Evolutionary conservation across 2,329 filamentous ascomycete genomes (phyloP).

Genomic region (Alternaria dauci): DNA sequence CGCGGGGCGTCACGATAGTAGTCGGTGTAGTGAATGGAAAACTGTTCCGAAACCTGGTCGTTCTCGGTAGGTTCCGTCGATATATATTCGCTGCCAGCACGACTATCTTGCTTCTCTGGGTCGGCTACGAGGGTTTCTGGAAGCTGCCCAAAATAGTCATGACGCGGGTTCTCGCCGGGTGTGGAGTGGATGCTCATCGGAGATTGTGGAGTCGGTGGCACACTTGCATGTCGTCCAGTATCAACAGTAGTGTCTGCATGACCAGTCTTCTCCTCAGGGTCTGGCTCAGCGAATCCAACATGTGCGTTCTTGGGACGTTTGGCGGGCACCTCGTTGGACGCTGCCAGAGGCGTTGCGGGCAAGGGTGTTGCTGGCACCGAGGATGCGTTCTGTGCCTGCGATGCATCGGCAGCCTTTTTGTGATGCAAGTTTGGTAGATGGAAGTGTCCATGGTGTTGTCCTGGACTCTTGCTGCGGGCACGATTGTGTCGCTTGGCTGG

Average conservation of each 20-base stretch:
- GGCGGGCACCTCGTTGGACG: conserved; percentile 12
- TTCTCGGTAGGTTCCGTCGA: conserved; percentile 20
- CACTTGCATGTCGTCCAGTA: conserved; percentile 12
- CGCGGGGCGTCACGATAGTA: conserved; percentile 71
- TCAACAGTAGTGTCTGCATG: conserved; percentile 56
- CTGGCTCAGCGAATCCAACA: conserved; percentile 63
- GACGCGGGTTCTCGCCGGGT: conserved; percentile 32
- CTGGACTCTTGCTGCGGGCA: conserved; percentile 38
- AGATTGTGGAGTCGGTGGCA: conserved; percentile 20
- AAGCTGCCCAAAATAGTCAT: conserved; percentile 26
- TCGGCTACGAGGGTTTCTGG: conserved; percentile 13
- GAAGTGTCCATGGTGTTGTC: conserved; percentile 38
- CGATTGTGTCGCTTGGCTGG: conserved; percentile 52
- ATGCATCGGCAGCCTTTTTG: conserved; percentile 25
- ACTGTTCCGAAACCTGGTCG: conserved; percentile 37
- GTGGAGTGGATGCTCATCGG: conserved; percentile 56
- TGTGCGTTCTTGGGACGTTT: conserved; percentile 26
- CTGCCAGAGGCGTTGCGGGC: conserved; percentile 6
- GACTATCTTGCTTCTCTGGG: conserved; percentile 33
- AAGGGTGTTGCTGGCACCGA: conserved; percentile 13
- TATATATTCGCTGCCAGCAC: conserved; percentile 15
- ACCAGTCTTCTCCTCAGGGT: conserved; percentile 7
- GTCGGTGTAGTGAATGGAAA: conserved; percentile 69
- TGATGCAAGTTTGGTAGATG: conserved; percentile 33
- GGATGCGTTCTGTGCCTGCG: conserved; percentile 4